Evolutionary conservation across 768 basidiomycete genomes (phyloP).

Genomic region (Pleurotus platypus): DNA sequence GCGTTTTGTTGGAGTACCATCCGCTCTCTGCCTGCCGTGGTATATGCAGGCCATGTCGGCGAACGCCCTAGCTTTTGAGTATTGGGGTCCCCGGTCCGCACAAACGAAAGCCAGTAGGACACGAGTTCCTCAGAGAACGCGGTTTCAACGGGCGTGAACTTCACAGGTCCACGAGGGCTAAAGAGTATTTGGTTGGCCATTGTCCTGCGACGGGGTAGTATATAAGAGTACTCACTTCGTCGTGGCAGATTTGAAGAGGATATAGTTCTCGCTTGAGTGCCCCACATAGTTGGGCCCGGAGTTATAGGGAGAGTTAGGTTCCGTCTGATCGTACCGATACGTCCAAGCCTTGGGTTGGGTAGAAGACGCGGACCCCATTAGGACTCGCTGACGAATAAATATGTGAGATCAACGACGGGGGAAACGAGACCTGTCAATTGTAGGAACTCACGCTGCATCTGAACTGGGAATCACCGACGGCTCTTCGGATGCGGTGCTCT

Average conservation of each 20-base stretch:
- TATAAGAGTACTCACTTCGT: background rate
- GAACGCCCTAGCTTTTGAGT: slow-evolving; percentile 48
- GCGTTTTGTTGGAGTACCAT: slow-evolving; percentile 38
- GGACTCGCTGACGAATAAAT: slow-evolving; percentile 29
- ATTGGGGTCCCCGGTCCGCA: slow-evolving; percentile 54
- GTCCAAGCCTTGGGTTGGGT: slow-evolving; percentile 38
- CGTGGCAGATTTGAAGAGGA: slow-evolving; percentile 12
- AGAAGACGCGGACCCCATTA: slow-evolving; percentile 41
- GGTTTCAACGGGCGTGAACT: slow-evolving; percentile 39
- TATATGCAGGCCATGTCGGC: slow-evolving; percentile 45
- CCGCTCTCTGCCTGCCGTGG: slow-evolving; percentile 22
- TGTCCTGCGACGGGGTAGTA: background rate
- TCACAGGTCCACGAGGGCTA: slow-evolving; percentile 49
- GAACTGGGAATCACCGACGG: slow-evolving; percentile 46
- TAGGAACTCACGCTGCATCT: slow-evolving; percentile 46
- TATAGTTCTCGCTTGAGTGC: slow-evolving; percentile 63
- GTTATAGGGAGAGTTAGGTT: slow-evolving; percentile 29
- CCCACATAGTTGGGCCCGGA: slow-evolving; percentile 27
- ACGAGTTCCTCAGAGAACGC: slow-evolving; percentile 58
- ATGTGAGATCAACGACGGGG: background rate
- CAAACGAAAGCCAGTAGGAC: slow-evolving; percentile 66
- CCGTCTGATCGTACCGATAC: slow-evolving; percentile 57
- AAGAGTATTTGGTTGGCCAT: background rate
- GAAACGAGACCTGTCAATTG: background rate
- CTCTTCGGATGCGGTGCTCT: slow-evolving; percentile 36